Conservation (phyloP, 164 flowering plant genomes). For the Umbellularia californica region DNA sequence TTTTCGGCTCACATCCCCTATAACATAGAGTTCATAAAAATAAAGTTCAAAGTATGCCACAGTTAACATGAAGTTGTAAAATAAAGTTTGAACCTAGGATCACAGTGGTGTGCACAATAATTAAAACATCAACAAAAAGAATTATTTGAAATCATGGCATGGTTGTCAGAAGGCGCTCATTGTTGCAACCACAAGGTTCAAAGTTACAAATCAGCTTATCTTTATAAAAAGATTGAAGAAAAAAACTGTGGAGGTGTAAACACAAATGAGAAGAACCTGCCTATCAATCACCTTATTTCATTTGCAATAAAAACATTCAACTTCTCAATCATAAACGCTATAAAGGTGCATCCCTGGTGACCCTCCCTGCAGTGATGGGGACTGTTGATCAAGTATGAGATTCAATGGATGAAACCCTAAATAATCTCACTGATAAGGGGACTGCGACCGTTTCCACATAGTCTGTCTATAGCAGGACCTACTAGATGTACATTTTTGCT, state of each 20-base stretch:
- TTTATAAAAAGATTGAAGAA: no score
- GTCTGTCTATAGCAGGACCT: neutral
- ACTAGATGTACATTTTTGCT: neutral
- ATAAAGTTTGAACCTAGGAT: neutral
- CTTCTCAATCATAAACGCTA: neutral
- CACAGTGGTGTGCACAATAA: neutral
- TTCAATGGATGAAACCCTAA: neutral
- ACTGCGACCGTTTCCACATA: neutral
- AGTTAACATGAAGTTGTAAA: neutral
- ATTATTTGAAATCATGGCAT: no score
- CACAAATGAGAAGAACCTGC: no score
- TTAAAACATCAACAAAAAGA: no score
- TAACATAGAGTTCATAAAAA: neutral
- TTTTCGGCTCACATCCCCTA: conserved; percentile 61
- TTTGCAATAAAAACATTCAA: neutral
- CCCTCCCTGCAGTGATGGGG: neutral
- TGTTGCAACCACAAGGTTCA: no score
- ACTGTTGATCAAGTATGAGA: neutral
- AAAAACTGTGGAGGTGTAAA: no score
- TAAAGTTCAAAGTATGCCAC: neutral
- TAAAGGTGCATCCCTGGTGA: neutral
- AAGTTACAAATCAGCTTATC: no score
- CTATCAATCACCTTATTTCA: no score
- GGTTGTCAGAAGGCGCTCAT: no score
- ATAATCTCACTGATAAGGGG: no score